Conservation (phyloP, 2,329 filamentous ascomycete species). For the Diaporthe batatas region DNA sequence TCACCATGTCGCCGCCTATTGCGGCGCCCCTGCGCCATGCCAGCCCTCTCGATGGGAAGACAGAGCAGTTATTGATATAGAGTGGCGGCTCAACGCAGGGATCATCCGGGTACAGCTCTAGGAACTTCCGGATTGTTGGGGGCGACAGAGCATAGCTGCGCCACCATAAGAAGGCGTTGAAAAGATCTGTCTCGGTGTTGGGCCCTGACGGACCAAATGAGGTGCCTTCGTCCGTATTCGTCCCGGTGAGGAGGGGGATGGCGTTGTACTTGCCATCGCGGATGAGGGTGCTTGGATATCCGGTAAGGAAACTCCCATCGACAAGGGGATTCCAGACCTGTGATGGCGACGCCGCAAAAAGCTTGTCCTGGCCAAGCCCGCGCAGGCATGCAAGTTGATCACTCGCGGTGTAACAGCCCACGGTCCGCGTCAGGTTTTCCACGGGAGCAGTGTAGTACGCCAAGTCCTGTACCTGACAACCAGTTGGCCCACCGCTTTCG, state of each 20-base stretch:
- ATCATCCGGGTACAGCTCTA: constrained; percentile 63
- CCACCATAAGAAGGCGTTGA: constrained; percentile 57
- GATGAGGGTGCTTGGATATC: constrained; percentile 61
- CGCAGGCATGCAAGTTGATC: constrained; percentile 56
- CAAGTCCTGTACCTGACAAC: constrained; percentile 47
- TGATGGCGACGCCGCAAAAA: constrained; percentile 53
- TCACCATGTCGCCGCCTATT: constrained; percentile 62
- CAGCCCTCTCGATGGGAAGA: constrained; percentile 50
- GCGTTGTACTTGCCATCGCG: constrained; percentile 56
- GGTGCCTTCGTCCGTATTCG: constrained; percentile 64
- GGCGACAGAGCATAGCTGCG: constrained; percentile 61
- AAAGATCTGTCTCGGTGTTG: constrained; percentile 59
- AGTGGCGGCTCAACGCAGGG: constrained; percentile 61
- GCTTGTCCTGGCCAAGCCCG: constrained; percentile 48
- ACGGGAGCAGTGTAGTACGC: constrained; percentile 53
- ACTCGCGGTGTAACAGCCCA: constrained; percentile 49
- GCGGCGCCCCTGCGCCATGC: constrained; percentile 60
- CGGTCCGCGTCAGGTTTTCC: constrained; percentile 52
- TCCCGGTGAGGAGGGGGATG: constrained; percentile 61
- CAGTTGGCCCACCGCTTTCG: constrained; percentile 60
- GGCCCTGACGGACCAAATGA: constrained; percentile 56
- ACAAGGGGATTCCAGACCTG: constrained; percentile 59
- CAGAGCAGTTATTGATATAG: constrained; percentile 54
- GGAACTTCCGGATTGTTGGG: constrained; percentile 56
- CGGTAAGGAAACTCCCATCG: constrained; percentile 62